Evolutionary conservation across 495 filamentous ascomycete species (phyloP).

Genomic region (Lasiosphaeria hispida): DNA sequence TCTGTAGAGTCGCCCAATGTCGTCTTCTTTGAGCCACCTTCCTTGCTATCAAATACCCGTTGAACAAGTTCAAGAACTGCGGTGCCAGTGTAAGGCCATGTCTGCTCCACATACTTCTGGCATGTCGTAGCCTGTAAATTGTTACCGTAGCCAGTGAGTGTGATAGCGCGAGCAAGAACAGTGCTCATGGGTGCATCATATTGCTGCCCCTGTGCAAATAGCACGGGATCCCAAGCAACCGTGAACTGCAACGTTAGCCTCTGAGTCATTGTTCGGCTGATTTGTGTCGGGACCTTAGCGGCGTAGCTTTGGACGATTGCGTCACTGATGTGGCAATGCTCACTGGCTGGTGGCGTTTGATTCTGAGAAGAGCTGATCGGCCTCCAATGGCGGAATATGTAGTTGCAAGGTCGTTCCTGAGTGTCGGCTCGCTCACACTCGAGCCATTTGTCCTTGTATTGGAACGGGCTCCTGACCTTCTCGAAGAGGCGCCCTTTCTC

Average conservation of each 20-base stretch:
- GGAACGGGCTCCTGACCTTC: too few relatives aligned
- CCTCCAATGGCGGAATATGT: too few relatives aligned
- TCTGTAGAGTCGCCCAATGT: background rate
- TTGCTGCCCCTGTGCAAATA: slow-evolving; percentile 4
- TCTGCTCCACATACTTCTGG: slow-evolving; percentile 3
- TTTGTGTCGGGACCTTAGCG: background rate
- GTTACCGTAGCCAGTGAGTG: slow-evolving; percentile 1
- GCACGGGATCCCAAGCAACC: background rate
- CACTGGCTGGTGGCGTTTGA: background rate
- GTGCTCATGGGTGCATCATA: background rate
- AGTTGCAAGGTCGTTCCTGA: too few relatives aligned
- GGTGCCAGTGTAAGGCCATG: slow-evolving; percentile 3
- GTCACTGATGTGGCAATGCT: background rate
- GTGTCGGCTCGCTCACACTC: too few relatives aligned
- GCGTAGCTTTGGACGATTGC: background rate
- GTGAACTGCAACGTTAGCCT: background rate
- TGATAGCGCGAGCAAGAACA: slow-evolving; percentile 2
- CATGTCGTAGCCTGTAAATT: background rate
- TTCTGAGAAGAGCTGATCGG: background rate
- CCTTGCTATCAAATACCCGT: background rate
- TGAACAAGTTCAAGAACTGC: background rate
- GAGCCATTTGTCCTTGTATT: too few relatives aligned
- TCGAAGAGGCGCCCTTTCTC: too few relatives aligned
- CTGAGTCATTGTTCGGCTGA: background rate
- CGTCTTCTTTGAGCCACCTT: background rate